Evolutionary conservation across 2,329 filamentous ascomycete species (phyloP).

Genomic region (Trematosphaeria pertusa): DNA sequence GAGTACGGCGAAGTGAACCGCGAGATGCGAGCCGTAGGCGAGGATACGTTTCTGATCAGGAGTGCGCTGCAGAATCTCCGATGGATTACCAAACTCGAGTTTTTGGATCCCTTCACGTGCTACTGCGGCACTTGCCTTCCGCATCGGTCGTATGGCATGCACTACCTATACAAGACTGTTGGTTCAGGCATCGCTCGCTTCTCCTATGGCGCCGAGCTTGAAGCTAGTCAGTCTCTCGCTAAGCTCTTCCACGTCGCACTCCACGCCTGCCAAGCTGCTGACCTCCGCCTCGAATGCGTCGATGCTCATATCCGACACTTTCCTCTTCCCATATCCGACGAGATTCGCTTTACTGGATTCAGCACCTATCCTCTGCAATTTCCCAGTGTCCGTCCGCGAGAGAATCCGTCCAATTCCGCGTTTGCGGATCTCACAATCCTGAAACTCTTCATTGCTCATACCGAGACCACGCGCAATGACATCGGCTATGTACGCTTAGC

Average conservation of each 20-base stretch:
- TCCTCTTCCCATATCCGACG: neutral
- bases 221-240: slow-evolving; percentile 7
- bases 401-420: neutral
- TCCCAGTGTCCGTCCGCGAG: neutral
- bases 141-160: neutral
- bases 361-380: neutral
- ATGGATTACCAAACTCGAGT: slow-evolving; percentile 2
- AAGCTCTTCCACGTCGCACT: slow-evolving; percentile 8
- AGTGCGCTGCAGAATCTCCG: slow-evolving; percentile 1
- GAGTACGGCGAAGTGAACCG: slow-evolving; percentile 9
- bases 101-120: neutral
- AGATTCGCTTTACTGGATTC: neutral
- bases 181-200: slow-evolving; percentile 1
- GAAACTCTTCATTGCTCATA: neutral
- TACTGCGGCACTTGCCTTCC: neutral
- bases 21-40: slow-evolving; percentile 3
- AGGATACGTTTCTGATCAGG: slow-evolving; percentile 10
- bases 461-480: neutral
- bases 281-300: slow-evolving; percentile 7
- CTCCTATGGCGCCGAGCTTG: neutral
- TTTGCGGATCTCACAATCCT: slow-evolving; percentile 4
- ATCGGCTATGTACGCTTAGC: neutral
- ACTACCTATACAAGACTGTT: slow-evolving; percentile 3
- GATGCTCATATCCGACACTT: neutral
- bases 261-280: too few species aligned